A percentile compares a stretch with the other conserved stretches of the same genome.
Evolutionary conservation across 805 yeast species (phyloP).

Genomic region (Lipomyces spencermartinsiae): DNA sequence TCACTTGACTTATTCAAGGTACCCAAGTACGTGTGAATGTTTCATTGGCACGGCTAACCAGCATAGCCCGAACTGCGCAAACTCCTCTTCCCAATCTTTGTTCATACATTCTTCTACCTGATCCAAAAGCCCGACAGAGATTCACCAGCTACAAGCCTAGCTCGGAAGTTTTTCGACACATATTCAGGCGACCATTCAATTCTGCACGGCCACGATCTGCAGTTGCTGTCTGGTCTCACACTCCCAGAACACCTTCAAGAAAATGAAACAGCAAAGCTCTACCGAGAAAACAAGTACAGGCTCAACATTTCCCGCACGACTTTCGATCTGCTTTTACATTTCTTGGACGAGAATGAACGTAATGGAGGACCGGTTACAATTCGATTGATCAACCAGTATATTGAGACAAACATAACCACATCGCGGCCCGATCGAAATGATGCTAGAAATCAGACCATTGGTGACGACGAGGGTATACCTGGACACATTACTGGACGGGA

Average conservation of each 20-base stretch:
- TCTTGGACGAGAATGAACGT: conserved; percentile 88
- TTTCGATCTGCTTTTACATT: conserved; percentile 80
- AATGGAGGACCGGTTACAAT: conserved; percentile 90
- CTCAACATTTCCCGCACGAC: conserved; percentile 82
- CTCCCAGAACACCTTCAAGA: conserved; percentile 82
- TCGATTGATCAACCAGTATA: conserved; percentile 82
- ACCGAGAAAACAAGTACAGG: conserved; percentile 73
- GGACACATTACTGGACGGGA: conserved; percentile 50
- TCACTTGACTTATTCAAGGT: conserved; percentile 82
- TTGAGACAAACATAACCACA: conserved; percentile 53
- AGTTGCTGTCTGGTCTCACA: conserved; percentile 72
- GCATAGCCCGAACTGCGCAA: conserved; percentile 74
- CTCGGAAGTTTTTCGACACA: conserved; percentile 76
- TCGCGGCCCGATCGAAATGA: conserved; percentile 45
- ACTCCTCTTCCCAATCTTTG: conserved; percentile 88
- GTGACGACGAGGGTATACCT: conserved; percentile 53
- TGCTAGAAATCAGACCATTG: conserved; percentile 59
- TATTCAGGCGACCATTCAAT: conserved; percentile 75
- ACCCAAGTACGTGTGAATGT: background rate
- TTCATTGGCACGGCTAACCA: conserved; percentile 39
- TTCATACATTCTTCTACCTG: conserved; percentile 83
- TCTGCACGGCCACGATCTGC: conserved; percentile 78
- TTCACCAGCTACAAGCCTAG: conserved; percentile 44
- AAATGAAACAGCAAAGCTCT: conserved; percentile 79
- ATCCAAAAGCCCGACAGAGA: conserved; percentile 64